Base-by-base conservation (phyloP, 306 rosid species). In the Quercus suber region DNA sequence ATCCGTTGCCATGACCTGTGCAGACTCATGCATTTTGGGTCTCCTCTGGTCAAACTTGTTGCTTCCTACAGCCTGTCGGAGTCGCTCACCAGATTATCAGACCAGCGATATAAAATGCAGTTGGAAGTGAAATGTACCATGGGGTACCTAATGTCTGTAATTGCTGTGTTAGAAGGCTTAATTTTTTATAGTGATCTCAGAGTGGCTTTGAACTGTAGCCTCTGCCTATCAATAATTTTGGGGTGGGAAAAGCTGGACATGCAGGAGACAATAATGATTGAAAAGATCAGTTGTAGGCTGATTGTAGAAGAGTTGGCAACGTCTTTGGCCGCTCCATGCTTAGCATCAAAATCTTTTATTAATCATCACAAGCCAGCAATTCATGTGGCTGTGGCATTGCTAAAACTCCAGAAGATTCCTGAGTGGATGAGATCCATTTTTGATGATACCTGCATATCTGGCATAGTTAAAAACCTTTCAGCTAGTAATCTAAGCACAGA, bases 1-100 rank as follows among this genome's bases (percentile, higher is more conserved):
- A 86, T 95, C 69, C 81, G 65, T 73, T 91, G 98, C 87, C 91
- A 92, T 78, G 94, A 90, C 71, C 83, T 95, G 55, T 90, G 97
- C 92, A 90, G 94, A 84, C 85, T 92, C n/a, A 52, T 95, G 80
- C 88, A 91, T 86, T 92, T 90, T 76, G 99, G 99, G 65, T 89
- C 98, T 79, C 80, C 89, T 61, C 78, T 71, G 71, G 78, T 90
- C 84, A 92, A 92, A 86, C 82, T 87, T 33, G 83, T 85, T 82
- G 84, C 97, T 85, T 95, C 99, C 19, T 85, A 86, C 81, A 82
- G 88, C 85, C 83, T 95, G 76, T 79, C 91, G 70, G 96, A 95
- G 86, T 80, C 90, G 84, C 87, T 95, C 60, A 73, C 80, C 82
- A 86, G 91, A 88, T 78, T 90, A 78, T 74, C 95, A 71, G 87